These are phyloP conservation scores for Candida saitoana DNA, from an alignment of 805 yeast genomes.

Conservation along the genomic window DNA sequence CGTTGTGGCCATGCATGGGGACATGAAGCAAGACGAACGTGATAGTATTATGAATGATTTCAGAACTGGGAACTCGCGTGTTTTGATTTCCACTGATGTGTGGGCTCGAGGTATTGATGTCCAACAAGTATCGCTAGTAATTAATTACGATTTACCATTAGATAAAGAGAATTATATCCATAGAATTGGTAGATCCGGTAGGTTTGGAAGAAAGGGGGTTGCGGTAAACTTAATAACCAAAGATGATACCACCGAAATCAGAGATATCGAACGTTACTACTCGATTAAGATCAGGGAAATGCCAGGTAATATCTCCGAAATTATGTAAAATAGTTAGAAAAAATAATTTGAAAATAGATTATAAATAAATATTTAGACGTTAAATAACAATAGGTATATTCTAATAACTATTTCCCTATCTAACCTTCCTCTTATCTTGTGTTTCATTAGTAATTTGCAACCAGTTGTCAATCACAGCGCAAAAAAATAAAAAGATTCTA, in stretches of 20 bases:
- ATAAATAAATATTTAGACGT: too few species aligned
- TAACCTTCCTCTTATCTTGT: too few species aligned
- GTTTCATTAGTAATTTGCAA: too few species aligned
- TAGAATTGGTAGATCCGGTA: slow-evolving; percentile 96
- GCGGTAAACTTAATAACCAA: slow-evolving; percentile 90
- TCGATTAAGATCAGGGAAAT: slow-evolving; percentile 70
- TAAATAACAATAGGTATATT: too few species aligned
- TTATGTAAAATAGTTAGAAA: slow-evolving; percentile 16
- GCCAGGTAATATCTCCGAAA: slow-evolving; percentile 66
- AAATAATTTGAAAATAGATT: too few species aligned
- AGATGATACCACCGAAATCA: slow-evolving; percentile 69
- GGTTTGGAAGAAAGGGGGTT: slow-evolving; percentile 98
- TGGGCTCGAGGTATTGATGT: slow-evolving; percentile 99
- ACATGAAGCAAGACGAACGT: slow-evolving; percentile 91
- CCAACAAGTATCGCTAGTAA: slow-evolving; percentile 93
- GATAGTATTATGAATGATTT: slow-evolving; percentile 94
- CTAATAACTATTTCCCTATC: too few species aligned
- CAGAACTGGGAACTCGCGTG: slow-evolving; percentile 89
- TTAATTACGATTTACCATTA: slow-evolving; percentile 89
- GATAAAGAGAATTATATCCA: slow-evolving; percentile 95
- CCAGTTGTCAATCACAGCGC: too few species aligned
- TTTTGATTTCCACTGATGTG: slow-evolving; percentile 92
- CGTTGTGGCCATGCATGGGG: slow-evolving; percentile 95
- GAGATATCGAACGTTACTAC: slow-evolving; percentile 72
- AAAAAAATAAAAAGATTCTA: too few species aligned